phyloP scores from a whole-genome alignment of 2,329 filamentous ascomycete species.

The Pestalotiopsis fici region DNA sequence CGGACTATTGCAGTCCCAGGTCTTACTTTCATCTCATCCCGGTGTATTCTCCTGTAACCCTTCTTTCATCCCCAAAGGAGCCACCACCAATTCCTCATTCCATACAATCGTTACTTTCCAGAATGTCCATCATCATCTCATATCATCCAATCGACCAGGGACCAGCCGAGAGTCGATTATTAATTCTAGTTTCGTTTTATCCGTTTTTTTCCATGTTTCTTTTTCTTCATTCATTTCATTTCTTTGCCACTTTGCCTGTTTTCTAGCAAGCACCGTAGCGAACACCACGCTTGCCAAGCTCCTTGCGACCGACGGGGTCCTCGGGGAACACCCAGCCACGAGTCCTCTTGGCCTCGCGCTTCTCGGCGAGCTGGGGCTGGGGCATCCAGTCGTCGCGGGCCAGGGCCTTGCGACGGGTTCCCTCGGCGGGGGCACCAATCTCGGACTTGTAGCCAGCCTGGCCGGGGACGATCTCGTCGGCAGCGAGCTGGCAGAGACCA shows the following conservation, averaged over 20 bases:
- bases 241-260: neutral
- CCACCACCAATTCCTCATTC: neutral
- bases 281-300: conserved; percentile 68
- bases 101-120: neutral
- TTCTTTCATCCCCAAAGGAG: neutral
- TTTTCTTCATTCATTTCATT: neutral
- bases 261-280: conserved; percentile 50
- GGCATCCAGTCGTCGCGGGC: conserved; percentile 78
- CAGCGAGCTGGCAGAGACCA: conserved; percentile 74
- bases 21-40: neutral
- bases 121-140: neutral
- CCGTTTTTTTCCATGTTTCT: neutral
- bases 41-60: no score
- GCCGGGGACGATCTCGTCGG: conserved; percentile 58
- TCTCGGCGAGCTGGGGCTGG: conserved; percentile 71
- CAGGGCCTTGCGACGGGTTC: conserved; percentile 69
- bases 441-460: conserved; percentile 68
- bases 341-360: conserved; percentile 72
- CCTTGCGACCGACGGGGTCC: conserved; percentile 70
- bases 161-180: neutral
- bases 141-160: neutral
- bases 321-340: conserved; percentile 78
- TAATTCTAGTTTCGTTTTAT: neutral
- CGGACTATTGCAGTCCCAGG: neutral
- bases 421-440: conserved; percentile 74